phyloP scores from a whole-genome alignment of 257 asterid genomes.

The Sherardia arvensis region DNA sequence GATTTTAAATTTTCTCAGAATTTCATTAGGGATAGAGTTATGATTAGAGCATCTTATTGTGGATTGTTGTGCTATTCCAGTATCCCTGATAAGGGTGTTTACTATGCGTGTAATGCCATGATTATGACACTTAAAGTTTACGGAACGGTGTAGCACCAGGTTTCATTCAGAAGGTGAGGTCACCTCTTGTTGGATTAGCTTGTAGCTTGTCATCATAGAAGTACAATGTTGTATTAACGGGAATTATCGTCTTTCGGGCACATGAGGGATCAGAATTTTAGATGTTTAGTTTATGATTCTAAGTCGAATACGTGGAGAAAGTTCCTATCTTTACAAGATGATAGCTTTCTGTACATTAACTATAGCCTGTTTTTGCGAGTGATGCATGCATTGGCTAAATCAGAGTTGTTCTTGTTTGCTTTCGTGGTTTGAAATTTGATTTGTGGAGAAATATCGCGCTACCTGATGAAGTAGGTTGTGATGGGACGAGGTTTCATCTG shows the following conservation, averaged over 20 bases:
- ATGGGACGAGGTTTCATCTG: slow-evolving; percentile 59
- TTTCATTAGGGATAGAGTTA: slow-evolving; percentile 68
- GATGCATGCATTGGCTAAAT: slow-evolving; percentile 83
- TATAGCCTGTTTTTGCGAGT: slow-evolving; percentile 56
- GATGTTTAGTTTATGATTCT: slow-evolving; percentile 64
- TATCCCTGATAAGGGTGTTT: slow-evolving; percentile 71
- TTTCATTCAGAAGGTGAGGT: slow-evolving; percentile 83
- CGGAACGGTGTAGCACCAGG: slow-evolving; percentile 72
- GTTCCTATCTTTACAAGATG: slow-evolving; percentile 64
- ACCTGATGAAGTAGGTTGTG: slow-evolving; percentile 37
- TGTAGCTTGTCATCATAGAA: slow-evolving; percentile 33
- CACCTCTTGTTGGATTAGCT: slow-evolving; percentile 72
- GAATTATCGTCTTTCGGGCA: slow-evolving; percentile 76
- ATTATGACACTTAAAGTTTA: slow-evolving; percentile 50
- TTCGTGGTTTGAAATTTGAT: slow-evolving; percentile 52
- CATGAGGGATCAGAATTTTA: slow-evolving; percentile 59
- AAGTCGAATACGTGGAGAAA: slow-evolving; percentile 67
- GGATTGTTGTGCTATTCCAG: slow-evolving; percentile 86
- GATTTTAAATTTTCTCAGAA: slow-evolving; percentile 62
- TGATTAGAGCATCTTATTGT: slow-evolving; percentile 73
- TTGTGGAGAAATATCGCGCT: slow-evolving; percentile 54
- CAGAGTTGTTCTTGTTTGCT: slow-evolving; percentile 55
- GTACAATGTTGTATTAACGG: slow-evolving; percentile 73
- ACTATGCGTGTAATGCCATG: slow-evolving; percentile 83
- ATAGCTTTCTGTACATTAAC: slow-evolving; percentile 67